Evolutionary conservation across 257 asterid species (phyloP).

Genomic region (Fraxinus pennsylvanica): DNA sequence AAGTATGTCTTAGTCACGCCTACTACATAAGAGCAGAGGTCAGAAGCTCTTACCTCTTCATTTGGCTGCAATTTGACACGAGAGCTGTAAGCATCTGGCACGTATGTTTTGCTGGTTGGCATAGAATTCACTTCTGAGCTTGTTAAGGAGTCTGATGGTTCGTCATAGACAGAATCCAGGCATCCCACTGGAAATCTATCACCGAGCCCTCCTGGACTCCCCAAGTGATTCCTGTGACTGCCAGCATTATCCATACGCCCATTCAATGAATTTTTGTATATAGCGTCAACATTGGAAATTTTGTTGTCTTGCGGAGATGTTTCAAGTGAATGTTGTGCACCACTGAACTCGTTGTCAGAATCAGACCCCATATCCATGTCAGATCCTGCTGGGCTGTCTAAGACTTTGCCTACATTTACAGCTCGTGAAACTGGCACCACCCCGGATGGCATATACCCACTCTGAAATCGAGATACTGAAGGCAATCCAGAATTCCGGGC

Average conservation of each 20-base stretch:
- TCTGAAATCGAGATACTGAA: constrained; percentile 50
- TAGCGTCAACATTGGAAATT: constrained; percentile 38
- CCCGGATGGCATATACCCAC: constrained; percentile 68
- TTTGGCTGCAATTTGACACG: constrained; percentile 32
- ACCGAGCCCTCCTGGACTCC: constrained; percentile 32
- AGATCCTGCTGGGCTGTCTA: constrained; percentile 43
- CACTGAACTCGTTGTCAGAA: constrained; percentile 64
- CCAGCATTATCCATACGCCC: constrained; percentile 17
- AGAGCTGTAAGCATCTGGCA: constrained; percentile 31
- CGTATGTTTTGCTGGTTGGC: constrained; percentile 31
- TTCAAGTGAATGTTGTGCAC: constrained; percentile 58
- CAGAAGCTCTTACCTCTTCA: constrained; percentile 39
- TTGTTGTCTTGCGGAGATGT: constrained; percentile 87
- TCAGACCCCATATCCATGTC: constrained; percentile 74
- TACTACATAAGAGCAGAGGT: constrained; percentile 7
- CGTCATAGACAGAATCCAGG: constrained; percentile 33
- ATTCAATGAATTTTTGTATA: constrained; percentile 25
- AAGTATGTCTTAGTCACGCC: neutral
- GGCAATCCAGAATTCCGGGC: constrained; percentile 53
- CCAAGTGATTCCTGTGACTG: constrained; percentile 19
- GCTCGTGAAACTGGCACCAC: constrained; percentile 30
- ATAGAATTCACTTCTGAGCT: constrained; percentile 44
- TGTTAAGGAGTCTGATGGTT: constrained; percentile 39
- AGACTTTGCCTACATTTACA: constrained; percentile 31
- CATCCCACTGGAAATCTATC: constrained; percentile 22